These are phyloP conservation scores for Tetradesmus obliquus DNA, from an alignment of 139 green algal genomes.

Conservation along the genomic window DNA sequence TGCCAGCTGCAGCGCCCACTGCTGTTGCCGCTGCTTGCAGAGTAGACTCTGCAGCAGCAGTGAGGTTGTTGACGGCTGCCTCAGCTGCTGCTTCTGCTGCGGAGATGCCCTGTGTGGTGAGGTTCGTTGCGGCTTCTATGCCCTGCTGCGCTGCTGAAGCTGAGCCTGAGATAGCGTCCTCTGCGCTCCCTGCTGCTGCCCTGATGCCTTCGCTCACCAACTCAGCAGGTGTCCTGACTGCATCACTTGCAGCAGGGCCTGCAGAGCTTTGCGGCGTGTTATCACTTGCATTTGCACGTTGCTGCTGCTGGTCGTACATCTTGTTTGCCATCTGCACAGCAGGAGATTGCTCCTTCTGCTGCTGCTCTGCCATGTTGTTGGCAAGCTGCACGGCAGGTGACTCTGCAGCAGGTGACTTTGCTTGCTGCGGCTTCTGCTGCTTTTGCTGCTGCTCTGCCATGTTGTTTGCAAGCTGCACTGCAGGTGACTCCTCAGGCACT, in stretches of 20 bases:
- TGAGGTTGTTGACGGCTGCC: not conserved
- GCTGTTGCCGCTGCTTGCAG: slow-evolving; percentile 15
- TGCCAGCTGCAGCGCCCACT: not conserved
- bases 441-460: slow-evolving; percentile 35
- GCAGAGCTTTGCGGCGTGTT: not conserved
- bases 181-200: slow-evolving; percentile 22
- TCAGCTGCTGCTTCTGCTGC: slow-evolving; percentile 32
- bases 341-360: slow-evolving; percentile 26
- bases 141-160: not conserved
- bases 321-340: slow-evolving; percentile 9
- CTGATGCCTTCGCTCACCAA: not conserved
- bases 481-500: slow-evolving; percentile 2
- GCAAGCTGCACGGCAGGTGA: not conserved
- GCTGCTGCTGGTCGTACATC: not conserved
- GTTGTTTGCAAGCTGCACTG: slow-evolving; percentile 29
- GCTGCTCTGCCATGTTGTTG: not conserved
- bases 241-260: not conserved
- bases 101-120: slow-evolving; percentile 6
- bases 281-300: not conserved
- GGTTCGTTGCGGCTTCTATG: slow-evolving; percentile 9
- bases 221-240: not conserved
- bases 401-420: not conserved
- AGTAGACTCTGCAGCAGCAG: slow-evolving; percentile 15
- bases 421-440: slow-evolving; percentile 3
- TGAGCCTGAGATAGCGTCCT: not conserved